Evolutionary conservation across 441 rosid genomes (phyloP), one percentile per base, ranked within the genome.

Genomic region (Populus hybrid): DNA sequence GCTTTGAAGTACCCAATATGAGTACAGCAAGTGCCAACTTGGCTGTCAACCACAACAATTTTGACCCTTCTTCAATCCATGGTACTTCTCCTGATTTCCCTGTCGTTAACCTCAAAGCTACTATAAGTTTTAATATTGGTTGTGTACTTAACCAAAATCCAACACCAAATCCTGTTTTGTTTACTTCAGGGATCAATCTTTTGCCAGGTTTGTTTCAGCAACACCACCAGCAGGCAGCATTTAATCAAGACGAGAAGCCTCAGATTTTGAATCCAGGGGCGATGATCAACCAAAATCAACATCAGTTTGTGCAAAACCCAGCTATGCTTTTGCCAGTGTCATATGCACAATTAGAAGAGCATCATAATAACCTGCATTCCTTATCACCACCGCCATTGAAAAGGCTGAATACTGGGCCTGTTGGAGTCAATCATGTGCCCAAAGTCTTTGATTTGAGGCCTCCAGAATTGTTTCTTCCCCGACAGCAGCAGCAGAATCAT

Each of bases 211-310:
- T 83, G 78, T 81, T 80, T 45, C 84, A 85, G 16, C 73, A 76
- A 33, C 80, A 31, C 23, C 81, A 66, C 10, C 77, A 50, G 59
- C 85, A 68, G 64, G 50, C 16, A 33, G 75, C 83, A 53, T 53
- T 53, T 53, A 87, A 86, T 70, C 50, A 77, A 9, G 86, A 88
- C 50, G 89, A 86, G 72, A 88, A 88, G 75, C 84, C 88, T 12
- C 87, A 75, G 76, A 75, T 87, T 82, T 72, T 86, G 64, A 86
- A 77, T 69, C 76, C 87, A 0, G 88, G 81, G 63, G 24, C 79
- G 50, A 67, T 82, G n/a, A 82, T 86, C 70, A 81, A 82, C 81
- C 90, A 83, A 65, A 88, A 84, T 77, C 98, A 90, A 81, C 84
- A 68, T 35, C 93, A 83, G 69, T 71, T 79, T 28, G 50, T 73